These are phyloP conservation scores for Scedosporium boydii DNA, from an alignment of 2,329 filamentous ascomycete species.

Conservation along the genomic window DNA sequence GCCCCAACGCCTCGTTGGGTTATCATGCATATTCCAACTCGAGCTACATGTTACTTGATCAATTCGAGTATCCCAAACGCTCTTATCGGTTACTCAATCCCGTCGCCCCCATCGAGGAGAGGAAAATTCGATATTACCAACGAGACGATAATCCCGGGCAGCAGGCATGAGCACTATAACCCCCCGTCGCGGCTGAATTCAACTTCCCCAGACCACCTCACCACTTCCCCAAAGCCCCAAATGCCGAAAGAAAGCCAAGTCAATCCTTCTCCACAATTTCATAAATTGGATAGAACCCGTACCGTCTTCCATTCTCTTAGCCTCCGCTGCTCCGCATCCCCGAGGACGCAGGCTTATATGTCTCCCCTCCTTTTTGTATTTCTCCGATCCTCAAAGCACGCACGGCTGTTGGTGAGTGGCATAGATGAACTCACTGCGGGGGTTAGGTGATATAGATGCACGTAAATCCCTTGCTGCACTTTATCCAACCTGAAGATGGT, in stretches of 20 bases:
- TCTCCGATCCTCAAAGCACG: not conserved
- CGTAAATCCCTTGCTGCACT: not conserved
- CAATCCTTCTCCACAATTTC: not conserved
- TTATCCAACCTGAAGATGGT: not conserved
- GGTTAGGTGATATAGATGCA: not conserved
- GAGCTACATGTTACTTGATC: no score
- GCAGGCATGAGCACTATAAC: not conserved
- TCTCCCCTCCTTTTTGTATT: not conserved
- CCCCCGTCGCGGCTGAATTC: slow-evolving; percentile 4
- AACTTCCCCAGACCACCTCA: not conserved
- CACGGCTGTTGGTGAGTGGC: not conserved
- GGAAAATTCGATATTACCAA: no score
- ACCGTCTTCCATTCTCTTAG: not conserved
- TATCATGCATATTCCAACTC: no score
- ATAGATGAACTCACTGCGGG: not conserved
- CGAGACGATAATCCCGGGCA: not conserved
- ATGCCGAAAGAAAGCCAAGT: not conserved
- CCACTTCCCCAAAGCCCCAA: not conserved
- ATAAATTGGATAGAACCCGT: not conserved
- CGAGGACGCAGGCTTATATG: not conserved
- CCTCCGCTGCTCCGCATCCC: not conserved
- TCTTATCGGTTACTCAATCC: no score
- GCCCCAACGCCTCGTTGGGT: no score
- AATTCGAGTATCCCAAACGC: no score
- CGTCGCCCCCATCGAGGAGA: no score